Percentiles rank a stretch among this genome's conserved stretches.
Evolutionary conservation across 129 eudicot species (phyloP).

Genomic region (Silybum marianum): DNA sequence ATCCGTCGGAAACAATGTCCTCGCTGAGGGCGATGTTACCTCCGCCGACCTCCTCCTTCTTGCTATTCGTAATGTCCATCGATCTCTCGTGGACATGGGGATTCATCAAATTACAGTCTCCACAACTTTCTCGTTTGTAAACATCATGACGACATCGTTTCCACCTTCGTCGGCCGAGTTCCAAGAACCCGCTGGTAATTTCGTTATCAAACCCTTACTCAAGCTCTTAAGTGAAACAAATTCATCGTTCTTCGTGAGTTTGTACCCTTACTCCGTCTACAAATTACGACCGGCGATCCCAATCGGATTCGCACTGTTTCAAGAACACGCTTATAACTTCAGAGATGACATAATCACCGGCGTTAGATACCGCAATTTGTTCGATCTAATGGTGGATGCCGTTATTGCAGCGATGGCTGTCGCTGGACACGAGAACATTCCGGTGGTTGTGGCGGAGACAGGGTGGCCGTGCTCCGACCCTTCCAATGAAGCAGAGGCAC

Average conservation of each 20-base stretch:
- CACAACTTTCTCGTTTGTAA: constrained; percentile 69
- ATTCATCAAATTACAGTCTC: constrained; percentile 63
- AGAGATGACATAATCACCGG: constrained; percentile 78
- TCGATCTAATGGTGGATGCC: constrained; percentile 83
- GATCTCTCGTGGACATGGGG: constrained; percentile 56
- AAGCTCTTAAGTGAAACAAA: constrained; percentile 60
- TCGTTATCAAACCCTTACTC: constrained; percentile 62
- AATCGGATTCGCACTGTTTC: constrained; percentile 65
- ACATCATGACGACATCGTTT: constrained; percentile 57
- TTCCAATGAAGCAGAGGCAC: constrained; percentile 41
- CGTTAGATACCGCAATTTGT: constrained; percentile 76
- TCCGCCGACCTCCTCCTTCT: constrained; percentile 52
- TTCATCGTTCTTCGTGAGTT: constrained; percentile 67
- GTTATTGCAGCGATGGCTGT: constrained; percentile 69
- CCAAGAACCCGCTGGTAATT: constrained; percentile 44
- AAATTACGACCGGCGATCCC: constrained; percentile 57
- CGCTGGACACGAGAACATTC: constrained; percentile 77
- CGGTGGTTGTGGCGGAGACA: constrained; percentile 70
- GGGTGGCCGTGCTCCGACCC: constrained; percentile 75
- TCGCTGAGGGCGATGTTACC: constrained; percentile 37
- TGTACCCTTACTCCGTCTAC: constrained; percentile 67
- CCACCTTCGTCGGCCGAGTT: constrained; percentile 93
- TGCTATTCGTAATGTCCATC: constrained; percentile 67
- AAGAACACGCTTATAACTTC: constrained; percentile 58
- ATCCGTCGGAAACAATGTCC: constrained; percentile 69